These are phyloP conservation scores for Coniochaeta sp. DNA, from an alignment of 2,329 filamentous ascomycete species.

Conservation along the genomic window DNA sequence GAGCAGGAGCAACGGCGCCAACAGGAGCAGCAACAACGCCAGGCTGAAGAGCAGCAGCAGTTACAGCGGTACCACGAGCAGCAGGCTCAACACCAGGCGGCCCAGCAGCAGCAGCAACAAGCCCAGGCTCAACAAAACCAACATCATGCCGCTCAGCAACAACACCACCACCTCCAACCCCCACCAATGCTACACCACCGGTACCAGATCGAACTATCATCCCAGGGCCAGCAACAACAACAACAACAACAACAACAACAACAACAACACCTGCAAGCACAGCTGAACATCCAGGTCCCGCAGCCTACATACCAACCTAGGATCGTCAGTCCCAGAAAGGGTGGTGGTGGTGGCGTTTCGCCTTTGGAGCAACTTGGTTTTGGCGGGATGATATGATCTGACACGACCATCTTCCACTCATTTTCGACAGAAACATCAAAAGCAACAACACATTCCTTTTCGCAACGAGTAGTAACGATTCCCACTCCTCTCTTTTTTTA, in stretches of 20 bases:
- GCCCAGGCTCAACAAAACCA: constrained; percentile 13
- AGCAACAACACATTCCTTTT: no score
- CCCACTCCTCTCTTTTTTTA: no score
- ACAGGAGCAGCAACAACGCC: constrained; percentile 7
- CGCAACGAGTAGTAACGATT: no score
- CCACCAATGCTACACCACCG: constrained; percentile 5
- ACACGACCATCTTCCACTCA: no score
- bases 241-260: no score
- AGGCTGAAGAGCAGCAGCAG: constrained; percentile 9
- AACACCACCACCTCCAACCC: constrained; percentile 11
- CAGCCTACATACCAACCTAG: constrained; percentile 20
- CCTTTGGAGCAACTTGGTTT: no score
- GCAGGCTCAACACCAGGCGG: constrained; percentile 16
- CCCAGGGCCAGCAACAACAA: no score
- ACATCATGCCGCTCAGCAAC: no score
- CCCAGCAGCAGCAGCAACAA: constrained; percentile 7
- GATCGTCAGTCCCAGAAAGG: constrained; percentile 25
- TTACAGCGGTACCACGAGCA: constrained; percentile 10
- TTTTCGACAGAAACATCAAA: no score
- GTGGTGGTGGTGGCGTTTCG: no score
- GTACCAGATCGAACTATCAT: neutral
- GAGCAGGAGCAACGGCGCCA: constrained; percentile 8
- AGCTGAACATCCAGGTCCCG: constrained; percentile 18
- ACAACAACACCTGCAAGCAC: no score
- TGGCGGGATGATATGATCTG: no score